Conservation (phyloP, 1,284 basidiomycete genomes). For the Lignosus rhinocerotis region DNA sequence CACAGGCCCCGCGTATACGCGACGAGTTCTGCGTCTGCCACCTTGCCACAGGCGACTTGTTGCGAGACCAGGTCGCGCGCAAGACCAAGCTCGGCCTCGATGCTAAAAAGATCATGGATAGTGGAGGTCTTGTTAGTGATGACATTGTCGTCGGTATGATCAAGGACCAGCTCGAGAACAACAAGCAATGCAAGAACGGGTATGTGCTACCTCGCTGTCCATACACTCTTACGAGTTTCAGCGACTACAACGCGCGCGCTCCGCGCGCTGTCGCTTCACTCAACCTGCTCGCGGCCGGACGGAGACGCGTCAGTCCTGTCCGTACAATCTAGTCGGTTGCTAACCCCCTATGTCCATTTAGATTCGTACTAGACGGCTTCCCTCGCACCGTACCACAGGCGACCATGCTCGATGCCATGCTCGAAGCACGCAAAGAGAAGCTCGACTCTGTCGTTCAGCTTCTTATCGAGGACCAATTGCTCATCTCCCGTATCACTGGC, state of each 20-base stretch:
- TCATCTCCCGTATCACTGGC: conserved; percentile 97
- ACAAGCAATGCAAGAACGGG: conserved; percentile 93
- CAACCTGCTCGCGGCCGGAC: background rate
- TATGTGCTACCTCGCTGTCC: conserved; percentile 36
- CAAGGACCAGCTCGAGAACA: conserved; percentile 93
- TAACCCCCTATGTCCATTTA: conserved; percentile 34
- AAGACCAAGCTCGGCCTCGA: conserved; percentile 88
- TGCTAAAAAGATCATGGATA: conserved; percentile 98
- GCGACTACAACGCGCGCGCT: background rate
- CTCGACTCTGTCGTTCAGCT: conserved; percentile 93
- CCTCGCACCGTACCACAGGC: conserved; percentile 98
- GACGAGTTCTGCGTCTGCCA: conserved; percentile 97
- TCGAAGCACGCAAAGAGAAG: conserved; percentile 78
- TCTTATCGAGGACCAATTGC: conserved; percentile 90
- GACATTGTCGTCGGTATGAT: conserved; percentile 99
- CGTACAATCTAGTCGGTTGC: background rate
- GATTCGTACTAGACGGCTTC: conserved; percentile 98
- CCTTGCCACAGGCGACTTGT: conserved; percentile 97
- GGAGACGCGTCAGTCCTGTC: background rate
- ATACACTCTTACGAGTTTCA: conserved; percentile 11
- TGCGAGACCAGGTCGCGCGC: conserved; percentile 89
- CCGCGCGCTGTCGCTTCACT: background rate
- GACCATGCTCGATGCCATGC: conserved; percentile 94
- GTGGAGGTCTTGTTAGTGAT: conserved; percentile 90
- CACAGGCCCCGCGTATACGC: conserved; percentile 93